Evolutionary conservation across 2,329 filamentous ascomycete species (phyloP), one percentile per base, ranked within the genome.

Genomic region (Aspergillus candidus): DNA sequence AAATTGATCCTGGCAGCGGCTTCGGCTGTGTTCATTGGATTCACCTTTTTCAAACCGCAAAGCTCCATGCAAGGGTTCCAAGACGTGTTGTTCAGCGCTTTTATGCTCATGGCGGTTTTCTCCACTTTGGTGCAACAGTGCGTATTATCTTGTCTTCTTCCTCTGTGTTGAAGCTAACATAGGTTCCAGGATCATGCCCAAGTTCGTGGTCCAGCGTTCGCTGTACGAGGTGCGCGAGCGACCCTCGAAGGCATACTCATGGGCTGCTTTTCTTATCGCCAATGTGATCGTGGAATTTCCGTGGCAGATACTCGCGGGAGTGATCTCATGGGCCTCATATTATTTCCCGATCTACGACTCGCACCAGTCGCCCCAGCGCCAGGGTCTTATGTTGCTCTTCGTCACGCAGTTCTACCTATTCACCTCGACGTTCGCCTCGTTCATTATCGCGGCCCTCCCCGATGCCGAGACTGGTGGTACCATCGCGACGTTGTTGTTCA

Each of bases 221-320:
- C 73, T 94, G 0, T 94, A 93, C 66, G 88, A 94, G 68, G 86
- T 86, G 29, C 86, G 87, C 40, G 88, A 94, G 68, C 80, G 87
- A 4, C 88, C 88, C 0, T 87, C 84, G 40, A 91, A 90, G 70
- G 81, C 86, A 0, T 94, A 94, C 66, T 82, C 80, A 40, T 94
- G 88, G 88, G 82, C 85, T 61, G 80, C 88, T 4, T 94, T 94
- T 61, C 86, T 94, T 76, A 71, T 91, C 27, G 81, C 84, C 46
- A 86, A 90, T 64, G 85, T 95, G 51, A 69, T 89, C 27, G 87
- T 91, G 47, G 90, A 95, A 64, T 71, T 95, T 2, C 87, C 88
- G 0, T 95, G 86, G 83, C 88, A 94, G 61, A 77, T 82, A 0
- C 67, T 93, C 35, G 53, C 86, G 75, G 79, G 81, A 3, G 75